Evolutionary conservation across 768 basidiomycete species (phyloP).

Genomic region (Trametes maxima): DNA sequence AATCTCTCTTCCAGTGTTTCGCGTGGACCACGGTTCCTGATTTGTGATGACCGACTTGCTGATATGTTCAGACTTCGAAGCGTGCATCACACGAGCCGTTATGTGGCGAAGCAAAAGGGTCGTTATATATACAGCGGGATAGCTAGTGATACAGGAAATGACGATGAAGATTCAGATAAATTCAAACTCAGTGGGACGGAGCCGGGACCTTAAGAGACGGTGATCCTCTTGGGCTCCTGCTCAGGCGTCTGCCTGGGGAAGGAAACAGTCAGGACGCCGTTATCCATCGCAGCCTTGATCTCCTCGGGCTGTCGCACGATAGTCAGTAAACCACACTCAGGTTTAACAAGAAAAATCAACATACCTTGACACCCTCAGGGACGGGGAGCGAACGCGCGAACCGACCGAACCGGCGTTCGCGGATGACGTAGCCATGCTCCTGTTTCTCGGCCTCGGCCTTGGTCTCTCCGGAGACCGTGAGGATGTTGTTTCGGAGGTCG

Average conservation of each 20-base stretch:
- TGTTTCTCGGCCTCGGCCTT: slow-evolving; percentile 37
- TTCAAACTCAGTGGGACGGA: background rate
- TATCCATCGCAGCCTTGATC: slow-evolving; percentile 32
- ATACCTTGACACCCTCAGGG: slow-evolving; percentile 23
- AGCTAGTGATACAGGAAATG: background rate
- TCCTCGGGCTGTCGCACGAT: slow-evolving; percentile 27
- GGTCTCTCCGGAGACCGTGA: slow-evolving; percentile 55
- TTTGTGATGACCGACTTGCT: no score
- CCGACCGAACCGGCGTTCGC: slow-evolving; percentile 34
- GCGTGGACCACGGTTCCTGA: background rate
- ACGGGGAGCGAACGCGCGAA: slow-evolving; percentile 32
- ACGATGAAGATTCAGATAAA: background rate
- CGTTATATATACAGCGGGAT: no score
- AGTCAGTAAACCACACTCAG: background rate
- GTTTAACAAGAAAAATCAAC: background rate
- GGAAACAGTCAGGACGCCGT: slow-evolving; percentile 34
- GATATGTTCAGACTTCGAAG: no score
- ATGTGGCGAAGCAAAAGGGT: no score
- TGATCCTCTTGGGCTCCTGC: slow-evolving; percentile 29
- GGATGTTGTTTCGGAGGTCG: slow-evolving; percentile 51
- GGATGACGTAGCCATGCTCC: slow-evolving; percentile 38
- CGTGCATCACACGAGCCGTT: no score
- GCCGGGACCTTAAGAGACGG: background rate
- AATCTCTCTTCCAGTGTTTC: background rate
- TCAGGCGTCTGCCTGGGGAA: slow-evolving; percentile 33